Conservation (phyloP, 768 basidiomycete genomes). For the Favolaschia claudopus region DNA sequence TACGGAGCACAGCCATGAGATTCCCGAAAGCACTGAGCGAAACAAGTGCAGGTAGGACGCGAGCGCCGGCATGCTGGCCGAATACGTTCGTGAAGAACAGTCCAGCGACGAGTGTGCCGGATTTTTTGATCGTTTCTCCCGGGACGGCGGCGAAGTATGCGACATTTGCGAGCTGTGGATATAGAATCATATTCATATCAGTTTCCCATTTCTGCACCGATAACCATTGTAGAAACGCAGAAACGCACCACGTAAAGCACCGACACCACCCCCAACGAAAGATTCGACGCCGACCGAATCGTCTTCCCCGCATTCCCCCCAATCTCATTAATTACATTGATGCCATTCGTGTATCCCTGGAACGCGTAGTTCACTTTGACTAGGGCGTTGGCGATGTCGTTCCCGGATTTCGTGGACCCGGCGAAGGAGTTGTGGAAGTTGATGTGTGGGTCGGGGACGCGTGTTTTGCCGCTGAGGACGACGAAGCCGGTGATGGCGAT, state of each 20-base stretch:
- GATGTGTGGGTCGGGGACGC: slow-evolving; percentile 60
- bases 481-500: slow-evolving; percentile 66
- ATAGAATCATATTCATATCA: not conserved
- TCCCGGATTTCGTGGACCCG: slow-evolving; percentile 58
- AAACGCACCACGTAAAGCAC: slow-evolving; percentile 46
- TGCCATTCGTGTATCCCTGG: slow-evolving; percentile 43
- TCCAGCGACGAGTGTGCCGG: slow-evolving; percentile 54
- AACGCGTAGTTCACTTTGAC: slow-evolving; percentile 50
- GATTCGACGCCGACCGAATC: slow-evolving; percentile 51
- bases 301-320: slow-evolving; percentile 54
- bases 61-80: slow-evolving; percentile 43
- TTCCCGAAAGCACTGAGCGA: slow-evolving; percentile 51
- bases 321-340: slow-evolving; percentile 56
- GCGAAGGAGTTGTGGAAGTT: slow-evolving; percentile 67
- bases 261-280: slow-evolving; percentile 55
- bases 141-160: slow-evolving; percentile 53
- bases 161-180: slow-evolving; percentile 48
- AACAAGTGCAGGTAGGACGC: slow-evolving; percentile 46
- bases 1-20: slow-evolving; percentile 49
- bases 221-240: not conserved
- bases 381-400: slow-evolving; percentile 49
- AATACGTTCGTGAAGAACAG: slow-evolving; percentile 61
- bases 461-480: slow-evolving; percentile 65
- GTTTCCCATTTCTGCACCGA: not conserved
- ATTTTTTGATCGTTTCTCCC: slow-evolving; percentile 48